phyloP scores from a whole-genome alignment of 371 early-diverging fungal genomes.

The Nematocida sp. region DNA sequence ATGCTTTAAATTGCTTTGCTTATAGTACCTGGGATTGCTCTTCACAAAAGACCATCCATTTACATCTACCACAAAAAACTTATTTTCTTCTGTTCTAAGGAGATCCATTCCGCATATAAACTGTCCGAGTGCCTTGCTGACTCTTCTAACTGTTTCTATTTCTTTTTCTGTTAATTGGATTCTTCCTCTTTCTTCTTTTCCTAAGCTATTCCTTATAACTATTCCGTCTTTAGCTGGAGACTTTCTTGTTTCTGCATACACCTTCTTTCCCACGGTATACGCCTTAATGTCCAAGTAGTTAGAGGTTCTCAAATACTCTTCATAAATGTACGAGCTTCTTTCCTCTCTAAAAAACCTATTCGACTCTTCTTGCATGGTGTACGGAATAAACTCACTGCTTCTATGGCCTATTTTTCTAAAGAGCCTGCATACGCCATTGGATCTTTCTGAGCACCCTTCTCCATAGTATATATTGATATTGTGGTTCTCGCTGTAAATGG shows the following conservation, averaged over 20 bases:
- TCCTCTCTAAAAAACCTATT: constrained; percentile 63
- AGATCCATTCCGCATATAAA: constrained; percentile 89
- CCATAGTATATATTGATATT: constrained; percentile 88
- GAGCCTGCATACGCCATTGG: constrained; percentile 78
- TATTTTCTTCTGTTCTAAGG: constrained; percentile 71
- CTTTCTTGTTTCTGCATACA: constrained; percentile 93
- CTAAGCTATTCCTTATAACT: constrained; percentile 84
- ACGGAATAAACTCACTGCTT: constrained; percentile 76
- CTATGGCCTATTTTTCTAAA: constrained; percentile 92
- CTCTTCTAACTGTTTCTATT: constrained; percentile 73
- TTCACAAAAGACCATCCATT: constrained; percentile 99
- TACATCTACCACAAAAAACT: constrained; percentile 89
- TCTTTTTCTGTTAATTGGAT: constrained; percentile 76
- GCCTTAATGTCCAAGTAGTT: constrained; percentile 90
- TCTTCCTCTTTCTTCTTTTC: constrained; percentile 86
- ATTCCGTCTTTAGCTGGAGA: constrained; percentile 92
- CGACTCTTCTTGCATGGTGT: not conserved
- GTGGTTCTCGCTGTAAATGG: constrained; percentile 87
- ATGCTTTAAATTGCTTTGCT: constrained; percentile 24
- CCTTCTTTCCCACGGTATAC: constrained; percentile 82
- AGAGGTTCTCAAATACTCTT: constrained; percentile 82
- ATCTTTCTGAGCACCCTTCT: constrained; percentile 66
- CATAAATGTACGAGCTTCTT: constrained; percentile 83
- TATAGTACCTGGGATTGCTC: constrained; percentile 81
- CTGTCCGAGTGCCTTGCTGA: constrained; percentile 75